phyloP scores from a whole-genome alignment of 2,329 filamentous ascomycete species.

The Colletotrichum sp. region DNA sequence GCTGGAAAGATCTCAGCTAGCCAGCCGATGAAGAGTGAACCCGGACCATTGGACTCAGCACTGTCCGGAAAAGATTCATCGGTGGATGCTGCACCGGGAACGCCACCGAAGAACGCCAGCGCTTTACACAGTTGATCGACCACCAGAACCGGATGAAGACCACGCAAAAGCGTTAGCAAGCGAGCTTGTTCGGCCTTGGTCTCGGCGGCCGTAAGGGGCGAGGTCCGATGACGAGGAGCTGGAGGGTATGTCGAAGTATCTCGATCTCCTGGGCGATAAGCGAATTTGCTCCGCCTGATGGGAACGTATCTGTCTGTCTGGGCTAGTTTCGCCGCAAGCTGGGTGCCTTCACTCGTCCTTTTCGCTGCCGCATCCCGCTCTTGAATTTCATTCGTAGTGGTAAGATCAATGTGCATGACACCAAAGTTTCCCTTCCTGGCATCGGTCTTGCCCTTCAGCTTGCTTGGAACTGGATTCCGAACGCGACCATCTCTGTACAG shows the following conservation, averaged over 20 bases:
- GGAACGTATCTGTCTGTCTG: slow-evolving; percentile 60
- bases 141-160: slow-evolving; percentile 58
- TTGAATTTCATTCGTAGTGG: slow-evolving; percentile 48
- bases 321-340: slow-evolving; percentile 61
- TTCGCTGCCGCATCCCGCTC: slow-evolving; percentile 61
- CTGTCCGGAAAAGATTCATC: slow-evolving; percentile 61
- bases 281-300: slow-evolving; percentile 46
- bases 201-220: slow-evolving; percentile 46
- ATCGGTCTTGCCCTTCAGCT: slow-evolving; percentile 64
- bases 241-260: slow-evolving; percentile 18
- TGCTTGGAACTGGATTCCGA: slow-evolving; percentile 65
- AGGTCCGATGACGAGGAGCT: slow-evolving; percentile 22
- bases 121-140: slow-evolving; percentile 69
- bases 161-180: slow-evolving; percentile 61
- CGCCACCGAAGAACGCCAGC: slow-evolving; percentile 67
- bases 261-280: slow-evolving; percentile 21
- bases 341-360: slow-evolving; percentile 66
- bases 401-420: slow-evolving; percentile 66
- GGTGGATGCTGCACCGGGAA: slow-evolving; percentile 57
- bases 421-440: slow-evolving; percentile 65
- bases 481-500: slow-evolving; percentile 52
- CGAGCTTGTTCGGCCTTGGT: slow-evolving; percentile 66
- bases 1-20: slow-evolving; percentile 67
- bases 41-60: slow-evolving; percentile 60
- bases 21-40: slow-evolving; percentile 66